These are phyloP conservation scores for Heritiera littoralis DNA, from an alignment of 345 rosid genomes.

Conservation along the genomic window DNA sequence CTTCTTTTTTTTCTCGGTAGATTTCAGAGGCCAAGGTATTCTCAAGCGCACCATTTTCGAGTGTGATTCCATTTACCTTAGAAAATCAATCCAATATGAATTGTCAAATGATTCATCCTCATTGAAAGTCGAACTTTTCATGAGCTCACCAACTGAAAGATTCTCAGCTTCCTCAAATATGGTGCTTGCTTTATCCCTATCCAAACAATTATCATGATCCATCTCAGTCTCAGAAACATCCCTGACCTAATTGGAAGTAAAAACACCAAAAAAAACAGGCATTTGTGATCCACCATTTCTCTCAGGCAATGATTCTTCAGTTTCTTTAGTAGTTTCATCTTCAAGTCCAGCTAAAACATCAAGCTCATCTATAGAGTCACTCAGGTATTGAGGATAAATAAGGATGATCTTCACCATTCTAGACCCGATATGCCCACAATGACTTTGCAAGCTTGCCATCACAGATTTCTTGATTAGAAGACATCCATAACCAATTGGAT, in stretches of 20 bases:
- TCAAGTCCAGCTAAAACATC: slow-evolving; percentile 49
- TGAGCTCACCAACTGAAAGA: slow-evolving; percentile 69
- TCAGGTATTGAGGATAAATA: slow-evolving; percentile 57
- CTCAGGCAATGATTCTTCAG: slow-evolving; percentile 42
- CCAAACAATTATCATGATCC: slow-evolving; percentile 62
- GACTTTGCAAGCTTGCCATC: slow-evolving; percentile 66
- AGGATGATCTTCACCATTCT: slow-evolving; percentile 78
- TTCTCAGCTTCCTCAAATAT: slow-evolving; percentile 75
- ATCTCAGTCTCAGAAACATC: slow-evolving; percentile 75
- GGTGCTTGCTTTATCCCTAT: slow-evolving; percentile 72
- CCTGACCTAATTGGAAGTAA: slow-evolving; percentile 64
- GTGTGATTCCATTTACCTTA: slow-evolving; percentile 23
- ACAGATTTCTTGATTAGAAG: slow-evolving; percentile 79
- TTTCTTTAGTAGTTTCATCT: slow-evolving; percentile 34
- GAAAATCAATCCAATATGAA: slow-evolving; percentile 60
- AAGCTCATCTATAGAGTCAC: slow-evolving; percentile 66
- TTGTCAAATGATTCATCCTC: slow-evolving; percentile 65
- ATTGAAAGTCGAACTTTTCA: slow-evolving; percentile 67
- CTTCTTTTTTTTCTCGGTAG: slow-evolving; percentile 41
- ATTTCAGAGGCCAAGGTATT: slow-evolving; percentile 32
- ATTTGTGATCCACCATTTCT: slow-evolving; percentile 42
- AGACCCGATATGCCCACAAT: slow-evolving; percentile 58
- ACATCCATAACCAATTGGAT: slow-evolving; percentile 80
- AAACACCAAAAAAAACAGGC: slow-evolving; percentile 78
- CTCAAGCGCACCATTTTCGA: slow-evolving; percentile 16